Percentiles rank a stretch among this genome's conserved stretches.
phyloP scores from a whole-genome alignment of 805 yeast species.

The Candida insectalens region DNA sequence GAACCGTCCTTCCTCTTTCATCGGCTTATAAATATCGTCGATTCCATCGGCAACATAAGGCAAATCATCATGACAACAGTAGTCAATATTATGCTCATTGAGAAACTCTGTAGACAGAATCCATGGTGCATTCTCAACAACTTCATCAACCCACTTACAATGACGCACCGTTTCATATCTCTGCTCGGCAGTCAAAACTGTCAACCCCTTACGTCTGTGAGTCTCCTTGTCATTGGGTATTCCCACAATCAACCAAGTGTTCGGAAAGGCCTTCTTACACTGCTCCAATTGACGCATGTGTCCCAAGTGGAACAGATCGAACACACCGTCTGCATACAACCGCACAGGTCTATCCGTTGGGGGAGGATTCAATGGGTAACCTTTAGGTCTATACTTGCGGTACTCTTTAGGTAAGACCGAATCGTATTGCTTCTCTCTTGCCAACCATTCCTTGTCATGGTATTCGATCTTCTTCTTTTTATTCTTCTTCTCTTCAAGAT shows the following conservation, averaged over 20 bases:
- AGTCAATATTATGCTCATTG: slow-evolving; percentile 74
- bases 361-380: slow-evolving; percentile 72
- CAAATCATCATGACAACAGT: slow-evolving; percentile 95
- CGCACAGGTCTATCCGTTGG: slow-evolving; percentile 80
- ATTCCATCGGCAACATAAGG: slow-evolving; percentile 87
- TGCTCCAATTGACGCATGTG: slow-evolving; percentile 98
- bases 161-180: slow-evolving; percentile 86
- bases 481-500: slow-evolving; percentile 5
- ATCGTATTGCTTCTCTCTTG: slow-evolving; percentile 52
- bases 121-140: slow-evolving; percentile 94
- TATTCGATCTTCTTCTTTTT: slow-evolving; percentile 7
- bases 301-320: slow-evolving; percentile 92
- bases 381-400: slow-evolving; percentile 71
- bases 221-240: slow-evolving; percentile 86
- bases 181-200: slow-evolving; percentile 82
- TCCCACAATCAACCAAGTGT: slow-evolving; percentile 81
- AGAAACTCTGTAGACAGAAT: slow-evolving; percentile 77
- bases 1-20: slow-evolving; percentile 84
- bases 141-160: slow-evolving; percentile 98
- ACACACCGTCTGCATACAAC: slow-evolving; percentile 97
- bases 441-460: slow-evolving; percentile 14
- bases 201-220: slow-evolving; percentile 85
- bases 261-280: slow-evolving; percentile 84
- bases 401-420: slow-evolving; percentile 57
- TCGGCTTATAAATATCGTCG: slow-evolving; percentile 89